These are phyloP conservation scores for Fusarium bactridioides DNA, from an alignment of 2,329 filamentous ascomycete species.

Conservation along the genomic window DNA sequence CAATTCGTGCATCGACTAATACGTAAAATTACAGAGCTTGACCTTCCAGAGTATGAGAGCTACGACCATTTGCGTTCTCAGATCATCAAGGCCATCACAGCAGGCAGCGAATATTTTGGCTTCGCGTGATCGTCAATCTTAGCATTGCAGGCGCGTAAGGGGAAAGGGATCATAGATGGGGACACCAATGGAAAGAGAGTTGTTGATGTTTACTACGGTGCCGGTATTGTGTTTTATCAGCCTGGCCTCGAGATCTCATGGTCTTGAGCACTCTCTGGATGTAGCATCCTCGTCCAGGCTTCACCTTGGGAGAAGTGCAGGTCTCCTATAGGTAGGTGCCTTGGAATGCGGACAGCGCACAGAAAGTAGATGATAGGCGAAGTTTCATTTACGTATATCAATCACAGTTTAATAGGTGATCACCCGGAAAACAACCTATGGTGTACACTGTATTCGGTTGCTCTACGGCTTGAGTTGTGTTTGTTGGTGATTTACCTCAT, in stretches of 20 bases:
- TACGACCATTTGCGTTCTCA: conserved; percentile 90
- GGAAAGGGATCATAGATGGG: conserved; percentile 25
- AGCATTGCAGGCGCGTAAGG: conserved; percentile 31
- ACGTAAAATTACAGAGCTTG: conserved; percentile 74
- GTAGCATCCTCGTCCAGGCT: background rate
- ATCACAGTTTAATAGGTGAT: conserved; percentile 1
- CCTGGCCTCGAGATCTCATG: conserved; percentile 14
- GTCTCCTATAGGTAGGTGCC: conserved; percentile 38
- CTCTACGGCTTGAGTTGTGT: background rate
- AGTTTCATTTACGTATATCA: conserved; percentile 27
- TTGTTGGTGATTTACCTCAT: background rate
- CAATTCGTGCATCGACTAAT: conserved; percentile 50
- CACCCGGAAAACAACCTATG: conserved; percentile 12
- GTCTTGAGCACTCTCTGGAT: conserved; percentile 9
- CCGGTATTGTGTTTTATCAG: conserved; percentile 12
- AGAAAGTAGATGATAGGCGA: conserved; percentile 16
- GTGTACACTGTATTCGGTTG: background rate
- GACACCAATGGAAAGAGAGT: conserved; percentile 6
- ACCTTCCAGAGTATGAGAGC: conserved; percentile 96
- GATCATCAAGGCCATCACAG: conserved; percentile 95
- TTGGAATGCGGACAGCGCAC: conserved; percentile 5
- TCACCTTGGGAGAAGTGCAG: conserved; percentile 45
- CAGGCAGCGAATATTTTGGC: conserved; percentile 95
- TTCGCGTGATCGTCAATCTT: conserved; percentile 72
- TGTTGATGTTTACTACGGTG: conserved; percentile 11